A percentile compares a stretch with the other conserved stretches of the same genome.
Evolutionary conservation across 176 grass and related monocot species (phyloP).

Genomic region (Olyra latifolia): DNA sequence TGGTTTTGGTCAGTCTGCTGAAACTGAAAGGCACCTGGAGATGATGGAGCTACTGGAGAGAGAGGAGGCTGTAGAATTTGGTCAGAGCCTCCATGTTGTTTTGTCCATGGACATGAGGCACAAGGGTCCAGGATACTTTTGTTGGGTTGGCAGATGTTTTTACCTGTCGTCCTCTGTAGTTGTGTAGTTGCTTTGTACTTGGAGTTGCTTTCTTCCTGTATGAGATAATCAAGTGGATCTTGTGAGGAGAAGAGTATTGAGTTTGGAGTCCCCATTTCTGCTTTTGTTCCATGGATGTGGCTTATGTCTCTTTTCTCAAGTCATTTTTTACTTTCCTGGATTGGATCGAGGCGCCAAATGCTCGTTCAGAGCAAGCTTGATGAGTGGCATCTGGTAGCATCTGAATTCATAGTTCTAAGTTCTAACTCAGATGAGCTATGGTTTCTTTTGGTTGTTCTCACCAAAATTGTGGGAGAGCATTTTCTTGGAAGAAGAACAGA

Average conservation of each 20-base stretch:
- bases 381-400: neutral
- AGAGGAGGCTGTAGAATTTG: neutral
- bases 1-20: neutral
- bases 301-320: neutral
- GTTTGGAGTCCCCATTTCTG: neutral
- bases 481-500: neutral
- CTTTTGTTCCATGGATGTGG: neutral
- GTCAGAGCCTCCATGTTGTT: neutral
- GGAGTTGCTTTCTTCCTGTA: neutral
- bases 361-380: neutral
- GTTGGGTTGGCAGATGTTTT: neutral
- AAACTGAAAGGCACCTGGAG: constrained; percentile 11
- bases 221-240: constrained; percentile 1
- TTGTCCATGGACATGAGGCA: neutral
- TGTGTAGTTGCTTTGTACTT: neutral
- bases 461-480: neutral
- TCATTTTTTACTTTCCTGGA: neutral
- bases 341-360: neutral
- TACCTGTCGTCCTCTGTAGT: neutral
- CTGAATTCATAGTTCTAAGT: neutral
- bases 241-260: neutral
- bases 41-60: neutral
- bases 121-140: neutral
- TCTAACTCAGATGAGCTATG: neutral
- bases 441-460: no score